phyloP scores from a whole-genome alignment of 495 filamentous ascomycete genomes.

The Beverwykella pulmonaria region DNA sequence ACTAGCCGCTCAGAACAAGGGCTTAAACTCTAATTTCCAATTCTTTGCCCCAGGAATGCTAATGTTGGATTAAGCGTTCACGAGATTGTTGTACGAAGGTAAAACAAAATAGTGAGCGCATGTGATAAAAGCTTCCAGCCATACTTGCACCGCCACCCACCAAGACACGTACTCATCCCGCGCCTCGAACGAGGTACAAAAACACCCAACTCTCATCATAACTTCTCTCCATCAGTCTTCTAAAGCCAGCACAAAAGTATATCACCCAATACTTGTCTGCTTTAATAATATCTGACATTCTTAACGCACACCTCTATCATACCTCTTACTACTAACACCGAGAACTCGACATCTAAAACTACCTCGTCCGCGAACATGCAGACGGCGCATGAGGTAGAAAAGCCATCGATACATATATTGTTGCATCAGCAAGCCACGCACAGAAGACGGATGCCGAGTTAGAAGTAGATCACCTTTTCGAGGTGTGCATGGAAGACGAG shows the following conservation, averaged over 20 bases:
- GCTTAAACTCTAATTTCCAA: too few species aligned
- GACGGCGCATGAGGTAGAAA: conserved; percentile 15
- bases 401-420: conserved; percentile 12
- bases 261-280: too few species aligned
- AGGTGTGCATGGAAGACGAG: conserved; percentile 43
- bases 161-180: background rate
- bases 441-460: conserved; percentile 33
- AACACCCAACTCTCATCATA: background rate
- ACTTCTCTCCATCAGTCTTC: background rate
- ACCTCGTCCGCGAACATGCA: conserved; percentile 12
- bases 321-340: conserved; percentile 14
- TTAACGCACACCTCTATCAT: background rate
- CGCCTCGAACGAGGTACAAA: background rate
- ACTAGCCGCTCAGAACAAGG: too few species aligned
- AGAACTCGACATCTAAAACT: conserved; percentile 3
- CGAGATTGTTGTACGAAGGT: too few species aligned
- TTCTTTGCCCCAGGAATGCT: too few species aligned
- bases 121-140: conserved; percentile 8
- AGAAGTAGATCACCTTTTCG: conserved; percentile 38
- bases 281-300: too few species aligned
- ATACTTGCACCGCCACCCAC: conserved; percentile 26
- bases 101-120: too few species aligned
- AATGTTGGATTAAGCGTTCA: too few species aligned
- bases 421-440: background rate
- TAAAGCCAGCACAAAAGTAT: background rate